These are phyloP conservation scores for Ceratobasidium theobromae DNA, from an alignment of 1,284 basidiomycete species.

Conservation along the genomic window DNA sequence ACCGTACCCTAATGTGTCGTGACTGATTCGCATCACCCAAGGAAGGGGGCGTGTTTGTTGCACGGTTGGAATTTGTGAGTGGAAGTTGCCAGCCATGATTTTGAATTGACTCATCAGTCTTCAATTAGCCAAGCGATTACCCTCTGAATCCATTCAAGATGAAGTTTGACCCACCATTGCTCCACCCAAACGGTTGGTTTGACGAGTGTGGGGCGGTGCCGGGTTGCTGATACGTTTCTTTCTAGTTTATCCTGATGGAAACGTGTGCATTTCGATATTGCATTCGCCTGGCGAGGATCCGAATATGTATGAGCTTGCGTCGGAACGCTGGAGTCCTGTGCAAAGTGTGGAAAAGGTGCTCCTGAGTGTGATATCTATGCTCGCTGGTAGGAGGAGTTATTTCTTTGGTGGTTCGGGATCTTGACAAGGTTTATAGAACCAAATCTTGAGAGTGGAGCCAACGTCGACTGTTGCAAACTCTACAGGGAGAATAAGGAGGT, in stretches of 20 bases:
- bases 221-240: background rate
- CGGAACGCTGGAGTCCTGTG: conserved; percentile 97
- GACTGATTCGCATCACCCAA: conserved; percentile 42
- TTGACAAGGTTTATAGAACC: conserved; percentile 62
- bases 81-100: too few relatives aligned
- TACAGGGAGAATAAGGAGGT: conserved; percentile 81
- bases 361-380: conserved; percentile 95
- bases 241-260: conserved; percentile 56
- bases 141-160: conserved; percentile 97
- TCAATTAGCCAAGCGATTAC: conserved; percentile 79
- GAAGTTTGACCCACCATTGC: conserved; percentile 95
- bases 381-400: conserved; percentile 67
- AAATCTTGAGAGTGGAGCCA: conserved; percentile 98
- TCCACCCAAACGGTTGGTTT: conserved; percentile 93
- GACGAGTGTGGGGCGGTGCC: conserved; percentile 9
- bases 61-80: conserved; percentile 88
- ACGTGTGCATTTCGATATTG: conserved; percentile 91
- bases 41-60: conserved; percentile 97
- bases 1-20: background rate
- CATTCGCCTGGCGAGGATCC: conserved; percentile 97
- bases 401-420: conserved; percentile 32
- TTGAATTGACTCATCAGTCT: too few relatives aligned
- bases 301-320: conserved; percentile 88
- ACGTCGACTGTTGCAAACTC: conserved; percentile 96
- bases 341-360: conserved; percentile 97